Conservation (phyloP, 768 basidiomycete species). For the Cystoderma amianthinum region DNA sequence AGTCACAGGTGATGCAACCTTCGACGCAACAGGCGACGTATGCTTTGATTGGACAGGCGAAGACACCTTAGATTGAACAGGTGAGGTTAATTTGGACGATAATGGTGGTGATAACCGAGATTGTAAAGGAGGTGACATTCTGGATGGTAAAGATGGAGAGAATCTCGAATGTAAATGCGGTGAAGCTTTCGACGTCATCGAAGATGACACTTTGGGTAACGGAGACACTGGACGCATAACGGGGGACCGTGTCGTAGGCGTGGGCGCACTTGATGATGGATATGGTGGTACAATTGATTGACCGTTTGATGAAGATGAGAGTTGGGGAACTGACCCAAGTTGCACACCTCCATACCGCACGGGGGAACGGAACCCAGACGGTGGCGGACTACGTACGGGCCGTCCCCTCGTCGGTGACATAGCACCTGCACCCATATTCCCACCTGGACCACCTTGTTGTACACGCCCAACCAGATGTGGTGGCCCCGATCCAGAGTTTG, state of each 20-base stretch:
- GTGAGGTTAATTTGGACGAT: not conserved
- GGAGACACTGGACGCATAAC: not conserved
- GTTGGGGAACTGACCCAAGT: no score
- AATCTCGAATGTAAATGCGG: constrained; percentile 6
- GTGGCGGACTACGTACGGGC: not conserved
- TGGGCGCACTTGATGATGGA: not conserved
- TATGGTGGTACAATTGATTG: not conserved
- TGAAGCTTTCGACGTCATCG: constrained; percentile 10
- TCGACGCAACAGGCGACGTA: constrained; percentile 14
- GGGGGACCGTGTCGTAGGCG: not conserved
- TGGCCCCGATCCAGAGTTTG: constrained; percentile 12
- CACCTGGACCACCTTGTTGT: constrained; percentile 17
- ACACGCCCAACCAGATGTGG: constrained; percentile 16
- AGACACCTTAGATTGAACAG: no score
- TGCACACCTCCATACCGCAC: no score
- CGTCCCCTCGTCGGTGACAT: constrained; percentile 29
- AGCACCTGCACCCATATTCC: no score
- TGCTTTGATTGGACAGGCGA: no score
- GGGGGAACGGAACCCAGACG: no score
- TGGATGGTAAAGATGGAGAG: not conserved
- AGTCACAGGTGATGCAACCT: constrained; percentile 21
- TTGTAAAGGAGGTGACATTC: not conserved
- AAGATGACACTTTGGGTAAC: not conserved
- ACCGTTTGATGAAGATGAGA: not conserved
- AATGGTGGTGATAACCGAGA: constrained; percentile 4